These are phyloP conservation scores for Berkeleyomyces basicola DNA, from an alignment of 2,329 filamentous ascomycete species.

Conservation along the genomic window DNA sequence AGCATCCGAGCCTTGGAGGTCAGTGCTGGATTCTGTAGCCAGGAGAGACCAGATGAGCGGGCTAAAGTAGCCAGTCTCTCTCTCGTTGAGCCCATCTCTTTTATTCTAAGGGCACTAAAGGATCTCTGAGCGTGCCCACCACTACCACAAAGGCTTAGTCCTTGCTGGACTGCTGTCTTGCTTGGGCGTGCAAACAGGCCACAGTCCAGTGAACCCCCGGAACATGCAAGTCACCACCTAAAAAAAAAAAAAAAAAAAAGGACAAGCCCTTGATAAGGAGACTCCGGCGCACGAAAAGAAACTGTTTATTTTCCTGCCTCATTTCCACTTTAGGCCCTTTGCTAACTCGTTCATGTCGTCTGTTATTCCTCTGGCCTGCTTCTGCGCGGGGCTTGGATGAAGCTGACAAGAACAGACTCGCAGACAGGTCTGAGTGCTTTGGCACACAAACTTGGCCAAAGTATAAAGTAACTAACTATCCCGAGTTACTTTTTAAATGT, in stretches of 20 bases:
- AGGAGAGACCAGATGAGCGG: background rate
- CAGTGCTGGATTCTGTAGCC: background rate
- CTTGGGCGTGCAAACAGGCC: background rate
- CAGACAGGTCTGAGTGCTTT: background rate
- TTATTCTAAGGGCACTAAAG: no score
- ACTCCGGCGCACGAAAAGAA: background rate
- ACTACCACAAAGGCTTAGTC: no score
- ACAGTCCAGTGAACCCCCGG: background rate
- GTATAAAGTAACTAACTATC: no score
- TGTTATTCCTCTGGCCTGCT: background rate
- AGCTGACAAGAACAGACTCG: background rate
- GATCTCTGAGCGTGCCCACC: no score
- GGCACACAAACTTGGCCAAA: no score
- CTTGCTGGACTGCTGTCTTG: no score
- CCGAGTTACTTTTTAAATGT: no score
- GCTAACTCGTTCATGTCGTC: background rate
- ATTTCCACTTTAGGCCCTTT: background rate
- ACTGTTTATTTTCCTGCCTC: background rate
- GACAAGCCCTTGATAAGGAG: background rate
- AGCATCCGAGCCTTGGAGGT: no score
- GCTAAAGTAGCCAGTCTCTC: no score
- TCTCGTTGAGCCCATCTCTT: no score
- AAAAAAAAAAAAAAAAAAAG: no score
- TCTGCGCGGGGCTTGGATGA: background rate
- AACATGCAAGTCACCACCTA: no score